These are phyloP conservation scores for Solanum chaucha DNA, from an alignment of 257 asterid species.

Conservation along the genomic window DNA sequence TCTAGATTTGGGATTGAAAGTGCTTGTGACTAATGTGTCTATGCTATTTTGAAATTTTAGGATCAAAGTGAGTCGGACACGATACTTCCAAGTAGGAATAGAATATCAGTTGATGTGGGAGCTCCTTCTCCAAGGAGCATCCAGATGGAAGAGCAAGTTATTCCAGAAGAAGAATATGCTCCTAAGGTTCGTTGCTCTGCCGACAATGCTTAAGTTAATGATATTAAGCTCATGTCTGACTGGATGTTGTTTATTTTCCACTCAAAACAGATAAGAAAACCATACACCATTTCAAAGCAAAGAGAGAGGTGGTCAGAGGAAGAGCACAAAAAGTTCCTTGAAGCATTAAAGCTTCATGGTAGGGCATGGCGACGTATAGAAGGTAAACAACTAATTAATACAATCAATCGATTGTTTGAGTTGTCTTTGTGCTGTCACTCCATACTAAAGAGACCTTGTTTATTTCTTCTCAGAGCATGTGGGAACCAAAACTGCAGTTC, in stretches of 20 bases:
- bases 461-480: conserved; percentile 53
- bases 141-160: conserved; percentile 19
- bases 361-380: conserved; percentile 95
- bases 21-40: not conserved
- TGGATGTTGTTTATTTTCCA: not conserved
- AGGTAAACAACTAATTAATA: conserved; percentile 27
- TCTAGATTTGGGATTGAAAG: not conserved
- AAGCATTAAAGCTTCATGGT: conserved; percentile 81
- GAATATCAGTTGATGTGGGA: conserved; percentile 18
- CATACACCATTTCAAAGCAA: conserved; percentile 85
- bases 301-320: conserved; percentile 95
- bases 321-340: conserved; percentile 79
- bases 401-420: not conserved
- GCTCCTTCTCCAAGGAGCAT: conserved; percentile 13
- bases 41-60: conserved; percentile 15
- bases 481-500: conserved; percentile 91
- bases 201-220: not conserved
- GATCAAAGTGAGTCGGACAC: conserved; percentile 21
- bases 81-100: conserved; percentile 24
- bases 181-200: conserved; percentile 42
- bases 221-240: not conserved
- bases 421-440: not conserved
- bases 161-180: conserved; percentile 37
- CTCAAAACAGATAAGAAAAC: conserved; percentile 56
- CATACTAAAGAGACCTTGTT: not conserved